Evolutionary conservation across 129 eudicot genomes (phyloP), one percentile per base, ranked within the genome.

Genomic region (Artemisia tridentata): DNA sequence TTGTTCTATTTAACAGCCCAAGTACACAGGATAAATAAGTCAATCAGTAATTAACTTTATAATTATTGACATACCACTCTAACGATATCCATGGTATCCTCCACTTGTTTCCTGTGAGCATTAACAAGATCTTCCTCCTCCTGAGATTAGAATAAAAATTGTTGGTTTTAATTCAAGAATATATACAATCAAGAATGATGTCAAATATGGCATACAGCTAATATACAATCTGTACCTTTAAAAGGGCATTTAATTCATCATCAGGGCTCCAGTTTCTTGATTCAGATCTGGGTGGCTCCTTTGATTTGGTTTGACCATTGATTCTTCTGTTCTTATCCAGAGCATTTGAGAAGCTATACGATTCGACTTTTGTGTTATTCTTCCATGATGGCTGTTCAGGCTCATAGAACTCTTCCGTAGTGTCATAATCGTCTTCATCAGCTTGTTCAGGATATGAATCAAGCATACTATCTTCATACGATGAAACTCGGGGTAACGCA

Each of bases 51-150:
- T 27, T 41, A 29, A 59, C 61, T 61, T 54, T n/a, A 58, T 5
- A 3, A 72, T 72, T n/a, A 21, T 0, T 27, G 29, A 27, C 80
- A 14, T 29, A 92, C 98, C 98, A 89, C 95, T 82, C 95, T 76
- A 56, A 92, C 98, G 17, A 92, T 89, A 72, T 92, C 98, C 98
- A 92, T 89, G 50, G 98, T 92, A 72, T 92, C 98, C 80, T 92
- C 98, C 72, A 92, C 96, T 76, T 86, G 98, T 82, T 82, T 92
- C 73, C 98, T 80, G 63, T 92, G 98, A 71, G 96, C 98, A 80
- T 82, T 82, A 9, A 92, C 98, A 78, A 92, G 96, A 75, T 92
- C 98, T 84, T 92, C 98, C 89, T 92, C 98, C 69, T 92, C 98
- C 98, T 92, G 81, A 69, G 47, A 72, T 50, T n/a, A 34, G 5